Evolutionary conservation across 2,329 filamentous ascomycete species (phyloP), one percentile per base, ranked within the genome.

Genomic region (Pseudogymnoascus sp.): DNA sequence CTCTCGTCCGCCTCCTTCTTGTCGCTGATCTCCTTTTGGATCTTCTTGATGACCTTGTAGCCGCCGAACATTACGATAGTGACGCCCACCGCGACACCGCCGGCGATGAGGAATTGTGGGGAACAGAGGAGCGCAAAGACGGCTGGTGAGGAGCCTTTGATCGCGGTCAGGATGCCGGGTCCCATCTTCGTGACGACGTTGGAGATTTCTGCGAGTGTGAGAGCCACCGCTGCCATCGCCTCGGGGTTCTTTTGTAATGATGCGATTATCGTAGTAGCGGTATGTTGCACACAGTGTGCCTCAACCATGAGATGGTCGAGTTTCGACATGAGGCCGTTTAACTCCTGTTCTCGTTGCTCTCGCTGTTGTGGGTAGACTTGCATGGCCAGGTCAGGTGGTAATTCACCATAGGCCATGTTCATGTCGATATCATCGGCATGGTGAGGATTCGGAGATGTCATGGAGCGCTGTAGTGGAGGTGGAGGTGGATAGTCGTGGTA

Each of bases 31-130:
- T 77, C 76, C 13, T 73, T 78, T 70, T 80, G 79, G 68, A 97
- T 90, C 69, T 87, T 88, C 81, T 97, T 96, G 77, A 99, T 87
- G 74, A 99, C 97, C 78, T 96, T 97, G 83, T 91, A 97, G 4
- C 95, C 93, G 62, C 95, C 95, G 65, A 99, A 91, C 74, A 95
- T 93, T 70, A 99, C 91, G 7, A 97, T 87, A 0, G 95, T 97
- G n/a, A 96, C 88, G 13, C 95, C 95, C 0, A 96, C 87, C 0
- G 90, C 91, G 13, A 96, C 86, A 46, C 93, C 90, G 0, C 90
- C 91, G 3, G 92, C 92, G 70, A 99, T 96, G 67, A 97, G 84
- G 73, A 99, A 99, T 72, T 99, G 91, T 0, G 95, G 95, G 63
- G 89, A 93, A 0, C 91, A 87, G 3, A 99, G 83, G 21, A 99